These are phyloP conservation scores for Pseudogymnoascus sp. DNA, from an alignment of 2,329 filamentous ascomycete species.

Conservation along the genomic window DNA sequence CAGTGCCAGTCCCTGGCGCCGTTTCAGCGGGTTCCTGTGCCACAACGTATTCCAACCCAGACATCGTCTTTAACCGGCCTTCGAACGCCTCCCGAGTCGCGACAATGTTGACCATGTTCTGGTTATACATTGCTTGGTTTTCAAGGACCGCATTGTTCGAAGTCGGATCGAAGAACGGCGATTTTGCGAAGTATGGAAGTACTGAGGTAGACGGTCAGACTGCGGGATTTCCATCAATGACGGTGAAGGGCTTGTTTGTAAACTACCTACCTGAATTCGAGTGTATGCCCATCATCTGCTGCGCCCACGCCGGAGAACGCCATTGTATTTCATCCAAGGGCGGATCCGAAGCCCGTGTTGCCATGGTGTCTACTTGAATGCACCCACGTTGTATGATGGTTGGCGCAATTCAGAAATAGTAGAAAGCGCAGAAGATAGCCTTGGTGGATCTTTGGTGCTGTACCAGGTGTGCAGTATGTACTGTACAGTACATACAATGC, in stretches of 20 bases:
- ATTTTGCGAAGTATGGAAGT: conserved; percentile 60
- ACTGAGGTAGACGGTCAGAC: conserved; percentile 26
- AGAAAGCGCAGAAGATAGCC: not conserved
- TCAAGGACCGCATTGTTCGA: conserved; percentile 60
- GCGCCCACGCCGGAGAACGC: conserved; percentile 44
- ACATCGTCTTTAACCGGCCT: conserved; percentile 54
- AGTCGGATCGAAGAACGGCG: conserved; percentile 60
- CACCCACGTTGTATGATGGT: not conserved
- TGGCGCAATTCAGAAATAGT: conserved; percentile 2
- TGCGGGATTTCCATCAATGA: not conserved
- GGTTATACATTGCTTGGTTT: conserved; percentile 55
- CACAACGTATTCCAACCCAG: conserved; percentile 59
- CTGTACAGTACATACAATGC: conserved; percentile 4
- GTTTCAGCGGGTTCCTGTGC: conserved; percentile 58
- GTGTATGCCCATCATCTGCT: conserved; percentile 49
- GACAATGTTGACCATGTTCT: conserved; percentile 48
- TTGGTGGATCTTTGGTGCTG: not conserved
- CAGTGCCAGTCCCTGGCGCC: conserved; percentile 51
- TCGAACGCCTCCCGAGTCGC: conserved; percentile 57
- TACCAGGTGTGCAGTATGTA: not conserved
- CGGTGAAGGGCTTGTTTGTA: not conserved
- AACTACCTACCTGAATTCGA: conserved; percentile 38
- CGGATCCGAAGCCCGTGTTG: conserved; percentile 30
- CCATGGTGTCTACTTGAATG: not conserved
- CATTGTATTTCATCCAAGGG: conserved; percentile 62